Evolutionary conservation across 2,329 filamentous ascomycete species (phyloP).

Genomic region (Phaeosphaeriaceae sp.): DNA sequence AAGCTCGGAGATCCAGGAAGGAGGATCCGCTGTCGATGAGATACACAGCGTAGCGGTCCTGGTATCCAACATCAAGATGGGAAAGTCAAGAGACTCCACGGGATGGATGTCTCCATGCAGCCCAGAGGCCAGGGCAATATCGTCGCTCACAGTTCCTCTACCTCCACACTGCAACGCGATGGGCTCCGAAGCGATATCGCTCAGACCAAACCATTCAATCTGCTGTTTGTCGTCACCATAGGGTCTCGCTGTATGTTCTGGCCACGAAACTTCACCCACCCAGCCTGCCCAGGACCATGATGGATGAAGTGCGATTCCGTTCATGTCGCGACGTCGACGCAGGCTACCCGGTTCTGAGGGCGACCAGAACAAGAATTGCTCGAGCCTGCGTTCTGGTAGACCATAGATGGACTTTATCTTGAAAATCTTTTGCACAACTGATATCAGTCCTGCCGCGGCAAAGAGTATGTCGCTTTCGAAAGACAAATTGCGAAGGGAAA

Average conservation of each 20-base stretch:
- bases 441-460: not conserved
- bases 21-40: not conserved
- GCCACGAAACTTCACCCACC: not conserved
- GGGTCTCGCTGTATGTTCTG: not conserved
- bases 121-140: not conserved
- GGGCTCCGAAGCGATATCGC: not conserved
- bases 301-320: not conserved
- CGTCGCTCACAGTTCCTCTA: not conserved
- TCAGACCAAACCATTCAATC: not conserved
- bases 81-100: not conserved
- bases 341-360: not conserved
- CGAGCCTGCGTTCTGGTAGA: not conserved
- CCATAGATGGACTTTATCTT: not conserved
- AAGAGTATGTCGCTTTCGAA: not conserved
- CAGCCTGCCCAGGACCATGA: not conserved
- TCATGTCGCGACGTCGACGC: not conserved
- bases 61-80: not conserved
- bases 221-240: not conserved
- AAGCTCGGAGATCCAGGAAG: not conserved
- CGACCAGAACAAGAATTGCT: not conserved
- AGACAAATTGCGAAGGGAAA: not conserved
- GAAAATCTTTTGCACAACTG: not conserved
- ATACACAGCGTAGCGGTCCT: not conserved
- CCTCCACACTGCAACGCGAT: not conserved
- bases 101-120: not conserved